These are phyloP conservation scores for Lagenaria siceraria DNA, from an alignment of 306 rosid species.

Conservation along the genomic window DNA sequence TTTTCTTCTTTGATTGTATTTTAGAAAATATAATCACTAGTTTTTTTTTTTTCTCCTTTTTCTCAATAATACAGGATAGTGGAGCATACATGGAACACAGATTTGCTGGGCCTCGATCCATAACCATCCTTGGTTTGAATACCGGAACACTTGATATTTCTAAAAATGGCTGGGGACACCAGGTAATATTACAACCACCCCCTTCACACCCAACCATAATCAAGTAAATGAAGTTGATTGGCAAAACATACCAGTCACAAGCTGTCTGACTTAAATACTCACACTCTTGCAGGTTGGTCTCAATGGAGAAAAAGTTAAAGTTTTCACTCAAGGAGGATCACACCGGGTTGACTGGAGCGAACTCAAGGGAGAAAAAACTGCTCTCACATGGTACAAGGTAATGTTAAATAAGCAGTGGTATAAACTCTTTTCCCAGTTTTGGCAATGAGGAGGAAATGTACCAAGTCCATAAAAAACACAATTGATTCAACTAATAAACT, in stretches of 20 bases:
- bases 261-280: background rate
- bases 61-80: slow-evolving; percentile 44
- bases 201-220: background rate
- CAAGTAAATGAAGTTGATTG: background rate
- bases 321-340: slow-evolving; percentile 41
- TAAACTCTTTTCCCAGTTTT: background rate
- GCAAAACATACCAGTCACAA: background rate
- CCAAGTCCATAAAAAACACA: background rate
- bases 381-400: slow-evolving; percentile 81
- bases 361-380: slow-evolving; percentile 7
- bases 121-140: slow-evolving; percentile 49
- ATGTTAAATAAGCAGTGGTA: background rate
- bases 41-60: background rate
- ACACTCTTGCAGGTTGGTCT: slow-evolving; percentile 34
- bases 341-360: slow-evolving; percentile 30
- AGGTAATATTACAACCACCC: slow-evolving; percentile 18
- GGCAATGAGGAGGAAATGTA: background rate
- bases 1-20: background rate
- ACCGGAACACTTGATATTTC: slow-evolving; percentile 43
- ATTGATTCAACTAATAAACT: background rate
- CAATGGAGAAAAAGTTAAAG: slow-evolving; percentile 27
- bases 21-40: background rate
- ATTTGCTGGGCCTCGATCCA: slow-evolving; percentile 47
- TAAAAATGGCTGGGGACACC: slow-evolving; percentile 49
- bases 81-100: slow-evolving; percentile 98